phyloP scores from a whole-genome alignment of 2,329 filamentous ascomycete species.

The Bimuria novae-zelandiae region DNA sequence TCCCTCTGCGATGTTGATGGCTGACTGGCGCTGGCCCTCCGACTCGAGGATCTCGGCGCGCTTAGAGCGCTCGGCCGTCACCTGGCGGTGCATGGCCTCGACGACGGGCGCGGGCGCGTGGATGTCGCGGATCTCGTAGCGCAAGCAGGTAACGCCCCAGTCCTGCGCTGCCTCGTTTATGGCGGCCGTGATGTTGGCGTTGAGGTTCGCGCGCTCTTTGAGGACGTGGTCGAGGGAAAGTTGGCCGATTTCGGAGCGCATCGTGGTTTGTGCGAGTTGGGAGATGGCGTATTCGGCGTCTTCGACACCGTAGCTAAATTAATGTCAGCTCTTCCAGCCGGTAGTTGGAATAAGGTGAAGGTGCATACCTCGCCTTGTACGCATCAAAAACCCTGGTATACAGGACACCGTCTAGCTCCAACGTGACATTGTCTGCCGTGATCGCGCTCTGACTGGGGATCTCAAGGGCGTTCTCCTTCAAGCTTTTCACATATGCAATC shows the following conservation, averaged over 20 bases:
- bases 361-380: constrained; percentile 83
- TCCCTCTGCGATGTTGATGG: constrained; percentile 98
- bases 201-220: constrained; percentile 93
- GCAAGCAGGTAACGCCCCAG: constrained; percentile 94
- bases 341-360: constrained; percentile 23
- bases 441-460: constrained; percentile 98
- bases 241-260: constrained; percentile 98
- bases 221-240: constrained; percentile 95
- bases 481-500: constrained; percentile 95
- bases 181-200: constrained; percentile 97
- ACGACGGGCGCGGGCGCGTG: constrained; percentile 93
- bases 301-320: constrained; percentile 86
- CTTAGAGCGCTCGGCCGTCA: constrained; percentile 96
- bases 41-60: constrained; percentile 96
- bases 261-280: constrained; percentile 96
- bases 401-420: constrained; percentile 93
- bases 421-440: constrained; percentile 95
- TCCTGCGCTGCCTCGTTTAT: constrained; percentile 98
- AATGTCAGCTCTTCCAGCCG: constrained; percentile 15
- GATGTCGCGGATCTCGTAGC: constrained; percentile 98
- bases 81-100: constrained; percentile 96
- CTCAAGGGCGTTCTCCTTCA: constrained; percentile 96
- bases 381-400: constrained; percentile 97
- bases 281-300: constrained; percentile 99
- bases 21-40: constrained; percentile 93